These are phyloP conservation scores for Sugiyamaella novakii DNA, from an alignment of 1,139 yeast genomes.

Conservation along the genomic window DNA sequence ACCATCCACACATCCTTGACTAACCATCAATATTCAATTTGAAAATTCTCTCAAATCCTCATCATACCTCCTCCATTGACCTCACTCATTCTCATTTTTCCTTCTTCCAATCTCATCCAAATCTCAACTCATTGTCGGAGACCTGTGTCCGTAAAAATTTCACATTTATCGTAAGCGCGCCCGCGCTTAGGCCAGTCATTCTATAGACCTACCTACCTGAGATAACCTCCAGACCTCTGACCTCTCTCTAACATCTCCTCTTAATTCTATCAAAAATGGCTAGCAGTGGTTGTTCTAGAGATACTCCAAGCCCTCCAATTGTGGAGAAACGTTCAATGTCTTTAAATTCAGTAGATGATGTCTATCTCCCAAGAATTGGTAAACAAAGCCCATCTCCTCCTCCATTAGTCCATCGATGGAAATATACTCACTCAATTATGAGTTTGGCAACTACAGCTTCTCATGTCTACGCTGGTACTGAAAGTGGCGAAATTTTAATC, in stretches of 20 bases:
- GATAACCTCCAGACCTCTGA: too few relatives aligned
- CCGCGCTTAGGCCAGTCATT: too few relatives aligned
- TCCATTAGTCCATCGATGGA: slow-evolving; percentile 69
- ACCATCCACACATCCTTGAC: too few relatives aligned
- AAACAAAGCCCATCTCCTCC: slow-evolving; percentile 24
- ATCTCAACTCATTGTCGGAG: not conserved
- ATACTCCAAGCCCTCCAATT: slow-evolving; percentile 27
- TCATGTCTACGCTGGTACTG: slow-evolving; percentile 87
- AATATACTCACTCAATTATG: slow-evolving; percentile 69
- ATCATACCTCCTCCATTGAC: too few relatives aligned
- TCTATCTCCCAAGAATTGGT: slow-evolving; percentile 15
- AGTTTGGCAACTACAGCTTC: slow-evolving; percentile 68
- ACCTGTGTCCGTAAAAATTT: too few relatives aligned
- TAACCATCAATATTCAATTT: too few relatives aligned
- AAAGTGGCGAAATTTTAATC: slow-evolving; percentile 77
- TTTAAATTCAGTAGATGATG: slow-evolving; percentile 16
- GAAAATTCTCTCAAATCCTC: too few relatives aligned
- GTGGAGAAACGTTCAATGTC: slow-evolving; percentile 8
- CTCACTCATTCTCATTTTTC: not conserved
- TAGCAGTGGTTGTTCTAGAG: slow-evolving; percentile 27
- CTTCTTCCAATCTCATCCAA: not conserved
- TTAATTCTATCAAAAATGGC: not conserved
- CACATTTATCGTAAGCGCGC: too few relatives aligned
- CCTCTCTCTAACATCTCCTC: too few relatives aligned
- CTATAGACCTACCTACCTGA: too few relatives aligned